phyloP scores from a whole-genome alignment of 2,329 filamentous ascomycete species.

The Fusarium sarcochroum region DNA sequence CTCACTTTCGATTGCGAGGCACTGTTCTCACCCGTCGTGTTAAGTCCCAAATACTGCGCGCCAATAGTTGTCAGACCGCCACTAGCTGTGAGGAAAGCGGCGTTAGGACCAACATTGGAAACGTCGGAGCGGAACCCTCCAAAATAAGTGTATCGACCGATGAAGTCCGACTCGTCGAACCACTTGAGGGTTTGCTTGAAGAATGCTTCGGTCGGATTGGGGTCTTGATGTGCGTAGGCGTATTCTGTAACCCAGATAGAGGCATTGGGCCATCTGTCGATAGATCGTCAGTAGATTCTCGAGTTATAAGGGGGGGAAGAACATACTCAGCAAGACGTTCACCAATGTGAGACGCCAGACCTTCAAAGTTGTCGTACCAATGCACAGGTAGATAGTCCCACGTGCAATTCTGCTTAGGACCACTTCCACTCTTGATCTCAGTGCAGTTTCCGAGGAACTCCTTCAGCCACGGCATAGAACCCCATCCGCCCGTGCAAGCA shows the following conservation, averaged over 20 bases:
- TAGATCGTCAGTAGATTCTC: background rate
- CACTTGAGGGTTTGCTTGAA: constrained; percentile 77
- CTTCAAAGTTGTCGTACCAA: constrained; percentile 79
- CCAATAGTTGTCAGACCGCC: constrained; percentile 83
- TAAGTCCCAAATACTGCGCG: constrained; percentile 78
- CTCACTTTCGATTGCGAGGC: constrained; percentile 12
- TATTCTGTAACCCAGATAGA: constrained; percentile 87
- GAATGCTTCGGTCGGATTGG: constrained; percentile 72
- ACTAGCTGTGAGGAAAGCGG: constrained; percentile 76
- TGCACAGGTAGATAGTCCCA: constrained; percentile 75
- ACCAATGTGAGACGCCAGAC: constrained; percentile 76
- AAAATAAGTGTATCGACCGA: constrained; percentile 81
- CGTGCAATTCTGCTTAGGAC: constrained; percentile 66
- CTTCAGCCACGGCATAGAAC: constrained; percentile 75
- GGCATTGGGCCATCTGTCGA: constrained; percentile 68
- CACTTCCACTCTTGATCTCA: constrained; percentile 63
- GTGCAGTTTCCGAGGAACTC: constrained; percentile 76
- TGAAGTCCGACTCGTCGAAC: constrained; percentile 70
- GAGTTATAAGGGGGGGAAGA: background rate
- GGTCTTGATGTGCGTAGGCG: constrained; percentile 70
- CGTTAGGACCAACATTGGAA: constrained; percentile 82
- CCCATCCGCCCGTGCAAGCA: constrained; percentile 73
- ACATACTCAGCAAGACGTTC: constrained; percentile 58
- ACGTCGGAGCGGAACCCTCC: constrained; percentile 78
- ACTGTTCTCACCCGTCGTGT: constrained; percentile 58